phyloP scores from a whole-genome alignment of 345 rosid species.

The Gossypium longicalyx region DNA sequence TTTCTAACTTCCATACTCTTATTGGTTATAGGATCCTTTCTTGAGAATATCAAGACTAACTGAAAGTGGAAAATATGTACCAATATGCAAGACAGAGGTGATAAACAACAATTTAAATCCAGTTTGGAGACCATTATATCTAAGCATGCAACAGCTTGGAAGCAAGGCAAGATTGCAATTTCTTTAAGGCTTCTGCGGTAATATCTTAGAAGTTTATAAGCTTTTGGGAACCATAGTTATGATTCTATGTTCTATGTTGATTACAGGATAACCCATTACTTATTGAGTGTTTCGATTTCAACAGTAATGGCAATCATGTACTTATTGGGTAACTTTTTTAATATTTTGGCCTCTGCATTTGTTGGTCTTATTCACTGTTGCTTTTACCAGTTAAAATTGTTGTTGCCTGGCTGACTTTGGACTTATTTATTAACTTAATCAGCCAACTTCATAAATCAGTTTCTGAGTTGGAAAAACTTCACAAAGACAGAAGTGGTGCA shows the following conservation, averaged over 20 bases:
- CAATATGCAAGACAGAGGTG: slow-evolving; percentile 80
- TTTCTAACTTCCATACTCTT: not conserved
- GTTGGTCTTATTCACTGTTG: slow-evolving; percentile 1
- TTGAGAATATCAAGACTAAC: slow-evolving; percentile 67
- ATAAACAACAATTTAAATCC: slow-evolving; percentile 72
- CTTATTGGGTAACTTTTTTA: slow-evolving; percentile 55
- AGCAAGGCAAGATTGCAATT: slow-evolving; percentile 56
- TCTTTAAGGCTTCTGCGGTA: not conserved
- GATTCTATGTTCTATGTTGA: slow-evolving; percentile 9
- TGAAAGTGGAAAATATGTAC: slow-evolving; percentile 49
- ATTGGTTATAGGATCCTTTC: slow-evolving; percentile 67
- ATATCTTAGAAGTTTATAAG: not conserved
- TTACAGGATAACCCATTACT: slow-evolving; percentile 68
- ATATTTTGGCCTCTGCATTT: not conserved
- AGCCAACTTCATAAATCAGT: slow-evolving; percentile 71
- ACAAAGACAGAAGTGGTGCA: slow-evolving; percentile 39
- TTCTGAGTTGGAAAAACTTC: slow-evolving; percentile 59
- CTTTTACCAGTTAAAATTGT: not conserved
- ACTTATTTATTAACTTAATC: slow-evolving; percentile 18
- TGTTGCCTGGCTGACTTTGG: not conserved
- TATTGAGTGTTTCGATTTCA: slow-evolving; percentile 83
- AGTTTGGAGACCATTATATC: slow-evolving; percentile 53
- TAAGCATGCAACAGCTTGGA: slow-evolving; percentile 77
- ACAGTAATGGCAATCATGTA: slow-evolving; percentile 57
- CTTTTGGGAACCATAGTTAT: not conserved